A percentile compares a stretch with the other conserved stretches of the same genome.
phyloP scores from a whole-genome alignment of 164 flowering plant genomes.

The Umbilicus rupestris region DNA sequence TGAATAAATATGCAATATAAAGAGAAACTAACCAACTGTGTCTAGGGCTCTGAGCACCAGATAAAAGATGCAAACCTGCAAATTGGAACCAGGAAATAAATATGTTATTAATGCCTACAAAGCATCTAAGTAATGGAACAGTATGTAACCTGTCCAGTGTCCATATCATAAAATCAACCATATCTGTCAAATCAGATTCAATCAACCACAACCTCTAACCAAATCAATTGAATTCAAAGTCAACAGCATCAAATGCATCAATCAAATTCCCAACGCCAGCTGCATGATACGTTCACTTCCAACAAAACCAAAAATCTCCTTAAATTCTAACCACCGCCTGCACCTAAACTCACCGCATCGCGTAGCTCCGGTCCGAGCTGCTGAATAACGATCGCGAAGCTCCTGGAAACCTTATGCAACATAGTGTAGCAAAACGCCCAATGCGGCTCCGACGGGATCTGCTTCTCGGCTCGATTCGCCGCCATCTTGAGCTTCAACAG shows the following conservation, averaged over 20 bases:
- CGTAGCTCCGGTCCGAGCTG: constrained; percentile 80
- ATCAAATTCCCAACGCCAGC: too few relatives aligned
- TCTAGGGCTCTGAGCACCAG: background rate
- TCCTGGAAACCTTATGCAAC: constrained; percentile 85
- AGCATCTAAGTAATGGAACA: background rate
- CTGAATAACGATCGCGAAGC: constrained; percentile 83
- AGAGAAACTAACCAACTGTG: background rate
- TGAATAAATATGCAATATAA: too few relatives aligned
- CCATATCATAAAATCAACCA: background rate
- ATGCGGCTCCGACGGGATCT: constrained; percentile 78
- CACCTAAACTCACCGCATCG: constrained; percentile 44
- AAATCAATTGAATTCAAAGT: background rate
- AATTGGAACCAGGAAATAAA: background rate
- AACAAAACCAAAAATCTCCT: too few relatives aligned
- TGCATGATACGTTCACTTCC: too few relatives aligned
- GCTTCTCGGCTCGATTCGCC: constrained; percentile 55
- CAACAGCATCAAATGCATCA: background rate
- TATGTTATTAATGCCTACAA: background rate
- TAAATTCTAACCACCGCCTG: too few relatives aligned
- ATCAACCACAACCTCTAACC: background rate
- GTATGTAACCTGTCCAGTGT: background rate
- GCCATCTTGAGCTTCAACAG: constrained; percentile 76
- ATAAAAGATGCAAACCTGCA: background rate
- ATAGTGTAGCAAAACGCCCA: constrained; percentile 84
- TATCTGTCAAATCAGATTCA: background rate